Evolutionary conservation across 2,329 filamentous ascomycete species (phyloP).

Genomic region (Hypomyces perniciosus): DNA sequence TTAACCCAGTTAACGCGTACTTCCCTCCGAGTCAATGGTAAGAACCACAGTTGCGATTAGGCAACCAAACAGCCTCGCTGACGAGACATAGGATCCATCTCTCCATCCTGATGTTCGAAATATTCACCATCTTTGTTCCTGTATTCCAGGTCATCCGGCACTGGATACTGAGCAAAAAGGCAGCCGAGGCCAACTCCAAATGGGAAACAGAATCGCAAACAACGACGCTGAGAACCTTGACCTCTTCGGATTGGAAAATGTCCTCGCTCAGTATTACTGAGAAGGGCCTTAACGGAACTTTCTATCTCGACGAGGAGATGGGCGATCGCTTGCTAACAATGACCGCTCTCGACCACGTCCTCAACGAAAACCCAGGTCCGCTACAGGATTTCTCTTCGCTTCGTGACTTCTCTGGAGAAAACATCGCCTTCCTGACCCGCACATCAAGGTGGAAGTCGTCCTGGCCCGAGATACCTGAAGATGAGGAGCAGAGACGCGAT

Average conservation of each 20-base stretch:
- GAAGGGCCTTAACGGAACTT: background rate
- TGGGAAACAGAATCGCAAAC: constrained; percentile 14
- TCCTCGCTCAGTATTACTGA: constrained; percentile 3
- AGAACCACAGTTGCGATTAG: constrained; percentile 42
- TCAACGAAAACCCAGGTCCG: constrained; percentile 50
- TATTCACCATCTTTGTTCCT: constrained; percentile 56
- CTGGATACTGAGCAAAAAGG: constrained; percentile 28
- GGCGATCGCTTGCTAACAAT: constrained; percentile 48
- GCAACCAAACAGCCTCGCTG: constrained; percentile 36
- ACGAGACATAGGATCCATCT: constrained; percentile 30
- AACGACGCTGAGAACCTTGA: constrained; percentile 5
- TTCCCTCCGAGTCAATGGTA: constrained; percentile 56
- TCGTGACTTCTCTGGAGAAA: constrained; percentile 63
- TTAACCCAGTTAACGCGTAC: constrained; percentile 44
- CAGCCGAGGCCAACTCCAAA: constrained; percentile 13
- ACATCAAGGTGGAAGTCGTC: constrained; percentile 48
- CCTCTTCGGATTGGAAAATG: constrained; percentile 1
- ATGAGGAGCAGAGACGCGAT: constrained; percentile 23
- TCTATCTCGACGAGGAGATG: constrained; percentile 12
- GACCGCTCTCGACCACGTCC: constrained; percentile 54
- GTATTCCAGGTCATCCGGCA: constrained; percentile 46
- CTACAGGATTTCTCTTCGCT: constrained; percentile 59
- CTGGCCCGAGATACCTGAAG: constrained; percentile 10
- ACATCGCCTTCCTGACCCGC: constrained; percentile 57
- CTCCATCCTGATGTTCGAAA: constrained; percentile 55